These are phyloP conservation scores for Tylopilus subfusipes DNA, from an alignment of 768 basidiomycete species.

Conservation along the genomic window DNA sequence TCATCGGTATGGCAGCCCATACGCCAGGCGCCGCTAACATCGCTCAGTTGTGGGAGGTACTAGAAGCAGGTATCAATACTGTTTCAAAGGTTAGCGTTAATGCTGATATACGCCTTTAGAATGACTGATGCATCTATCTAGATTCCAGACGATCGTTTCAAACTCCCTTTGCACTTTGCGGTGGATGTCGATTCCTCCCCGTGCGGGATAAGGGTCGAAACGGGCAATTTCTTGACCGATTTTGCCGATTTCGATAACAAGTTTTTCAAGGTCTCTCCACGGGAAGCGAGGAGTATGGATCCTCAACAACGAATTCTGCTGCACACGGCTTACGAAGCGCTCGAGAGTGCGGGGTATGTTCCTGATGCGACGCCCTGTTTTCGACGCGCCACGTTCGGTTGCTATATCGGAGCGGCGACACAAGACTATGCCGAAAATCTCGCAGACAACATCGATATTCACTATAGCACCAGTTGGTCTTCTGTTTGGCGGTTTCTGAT, in stretches of 20 bases:
- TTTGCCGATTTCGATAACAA: conserved; percentile 61
- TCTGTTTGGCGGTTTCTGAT: conserved; percentile 3
- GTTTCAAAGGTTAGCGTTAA: conserved; percentile 49
- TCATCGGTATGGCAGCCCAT: conserved; percentile 67
- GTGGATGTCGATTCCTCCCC: conserved; percentile 25
- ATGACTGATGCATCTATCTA: conserved; percentile 24
- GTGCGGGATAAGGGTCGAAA: conserved; percentile 48
- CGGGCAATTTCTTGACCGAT: conserved; percentile 61
- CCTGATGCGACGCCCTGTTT: conserved; percentile 53
- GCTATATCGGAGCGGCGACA: conserved; percentile 67
- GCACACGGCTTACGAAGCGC: conserved; percentile 62
- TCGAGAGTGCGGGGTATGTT: conserved; percentile 69
- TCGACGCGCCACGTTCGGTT: conserved; percentile 54
- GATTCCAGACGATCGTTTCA: conserved; percentile 64
- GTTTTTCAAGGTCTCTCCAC: conserved; percentile 71
- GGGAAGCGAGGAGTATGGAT: conserved; percentile 74
- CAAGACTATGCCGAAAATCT: conserved; percentile 69
- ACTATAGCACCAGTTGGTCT: conserved; percentile 61
- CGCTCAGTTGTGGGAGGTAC: conserved; percentile 54
- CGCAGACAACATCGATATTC: conserved; percentile 57
- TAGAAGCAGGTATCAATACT: conserved; percentile 55
- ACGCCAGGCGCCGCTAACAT: conserved; percentile 47
- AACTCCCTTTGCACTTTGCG: conserved; percentile 37
- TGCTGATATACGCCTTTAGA: background rate
- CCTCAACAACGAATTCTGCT: conserved; percentile 71